A percentile compares a stretch with the other conserved stretches of the same genome.
Evolutionary conservation across 2,329 filamentous ascomycete species (phyloP).

Genomic region (Ciborinia camelliae): DNA sequence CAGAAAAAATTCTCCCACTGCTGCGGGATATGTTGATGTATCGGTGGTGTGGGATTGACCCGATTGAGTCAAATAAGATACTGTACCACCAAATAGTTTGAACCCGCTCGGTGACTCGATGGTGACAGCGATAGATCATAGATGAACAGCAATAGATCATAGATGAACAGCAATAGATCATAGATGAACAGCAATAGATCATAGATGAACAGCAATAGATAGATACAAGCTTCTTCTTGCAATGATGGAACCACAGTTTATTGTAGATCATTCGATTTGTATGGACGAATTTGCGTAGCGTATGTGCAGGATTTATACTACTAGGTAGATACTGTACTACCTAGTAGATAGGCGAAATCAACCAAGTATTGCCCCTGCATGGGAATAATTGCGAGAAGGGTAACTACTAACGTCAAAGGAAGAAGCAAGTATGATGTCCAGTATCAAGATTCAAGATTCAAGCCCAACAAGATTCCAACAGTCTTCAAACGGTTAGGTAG

Average conservation of each 20-base stretch:
- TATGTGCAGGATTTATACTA: no score
- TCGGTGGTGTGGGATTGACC: neutral
- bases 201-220: no score
- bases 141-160: no score
- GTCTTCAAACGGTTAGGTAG: no score
- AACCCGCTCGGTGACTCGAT: neutral
- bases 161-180: no score
- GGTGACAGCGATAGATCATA: neutral
- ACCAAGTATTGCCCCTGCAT: neutral
- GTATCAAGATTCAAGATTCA: no score
- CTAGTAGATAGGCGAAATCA: no score
- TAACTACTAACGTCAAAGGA: neutral
- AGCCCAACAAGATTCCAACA: no score
- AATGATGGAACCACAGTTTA: neutral
- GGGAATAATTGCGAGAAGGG: neutral
- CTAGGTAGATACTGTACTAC: no score
- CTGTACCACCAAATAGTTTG: no score
- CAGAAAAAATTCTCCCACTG: neutral
- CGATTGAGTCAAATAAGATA: neutral
- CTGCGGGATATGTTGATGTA: neutral
- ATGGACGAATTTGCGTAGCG: neutral
- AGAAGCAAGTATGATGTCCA: no score
- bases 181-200: no score
- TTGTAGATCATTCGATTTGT: neutral
- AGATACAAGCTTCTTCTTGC: neutral